Conservation (phyloP, 352 stramenopile genomes). For the Pythium insidiosum region DNA sequence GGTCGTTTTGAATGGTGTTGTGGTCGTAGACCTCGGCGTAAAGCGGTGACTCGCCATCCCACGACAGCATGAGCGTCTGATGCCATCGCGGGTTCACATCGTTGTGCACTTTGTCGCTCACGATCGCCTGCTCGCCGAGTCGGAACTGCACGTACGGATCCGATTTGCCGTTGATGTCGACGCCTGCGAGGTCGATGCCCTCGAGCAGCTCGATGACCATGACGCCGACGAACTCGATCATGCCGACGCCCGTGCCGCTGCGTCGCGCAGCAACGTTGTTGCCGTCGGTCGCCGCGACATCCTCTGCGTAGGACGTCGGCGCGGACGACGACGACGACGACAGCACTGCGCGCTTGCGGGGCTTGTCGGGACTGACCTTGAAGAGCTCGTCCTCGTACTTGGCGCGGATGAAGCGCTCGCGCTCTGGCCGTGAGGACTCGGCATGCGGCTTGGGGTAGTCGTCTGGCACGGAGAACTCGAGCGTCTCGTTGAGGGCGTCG, state of each 20-base stretch:
- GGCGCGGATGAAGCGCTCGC: constrained; percentile 63
- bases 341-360: constrained; percentile 3
- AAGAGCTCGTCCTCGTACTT: constrained; percentile 68
- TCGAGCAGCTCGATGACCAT: constrained; percentile 65
- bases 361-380: constrained; percentile 10
- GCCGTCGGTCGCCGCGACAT: background rate
- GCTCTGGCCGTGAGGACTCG: constrained; percentile 31
- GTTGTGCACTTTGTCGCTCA: constrained; percentile 58
- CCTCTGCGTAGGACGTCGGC: background rate
- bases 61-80: constrained; percentile 71
- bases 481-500: constrained; percentile 36
- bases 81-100: constrained; percentile 60
- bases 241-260: no score
- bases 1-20: constrained; percentile 59
- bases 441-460: constrained; percentile 42
- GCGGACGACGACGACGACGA: constrained; percentile 1
- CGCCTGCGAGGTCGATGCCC: constrained; percentile 43
- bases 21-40: constrained; percentile 62
- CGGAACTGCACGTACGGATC: constrained; percentile 75
- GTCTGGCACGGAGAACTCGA: constrained; percentile 49
- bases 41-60: constrained; percentile 60
- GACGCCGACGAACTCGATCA: constrained; percentile 81
- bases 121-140: constrained; percentile 64
- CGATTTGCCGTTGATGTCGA: constrained; percentile 75
- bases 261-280: background rate